A percentile compares a stretch with the other conserved stretches of the same genome.
phyloP scores from a whole-genome alignment of 2,329 filamentous ascomycete species.

The Colletotrichum brevisporum region DNA sequence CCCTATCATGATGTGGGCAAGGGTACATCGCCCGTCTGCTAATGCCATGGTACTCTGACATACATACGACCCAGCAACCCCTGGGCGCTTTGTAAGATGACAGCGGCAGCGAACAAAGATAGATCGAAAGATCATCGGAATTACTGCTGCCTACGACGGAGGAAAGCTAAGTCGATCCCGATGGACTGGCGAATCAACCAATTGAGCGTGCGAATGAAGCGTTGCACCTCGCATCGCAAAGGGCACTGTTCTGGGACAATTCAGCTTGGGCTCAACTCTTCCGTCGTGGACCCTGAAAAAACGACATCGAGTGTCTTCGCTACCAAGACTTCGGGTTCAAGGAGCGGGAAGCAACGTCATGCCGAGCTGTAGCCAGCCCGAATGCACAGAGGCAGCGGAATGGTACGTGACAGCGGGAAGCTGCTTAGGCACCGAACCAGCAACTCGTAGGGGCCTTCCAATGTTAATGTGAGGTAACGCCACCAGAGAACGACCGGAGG shows the following conservation, averaged over 20 bases:
- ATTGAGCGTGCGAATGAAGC: not conserved
- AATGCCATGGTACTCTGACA: slow-evolving; percentile 39
- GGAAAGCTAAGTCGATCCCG: not conserved
- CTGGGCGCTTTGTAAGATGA: slow-evolving; percentile 23
- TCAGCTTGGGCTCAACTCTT: not conserved
- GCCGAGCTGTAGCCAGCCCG: not conserved
- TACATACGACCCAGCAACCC: slow-evolving; percentile 16
- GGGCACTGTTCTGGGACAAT: not conserved
- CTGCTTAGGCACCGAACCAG: not conserved
- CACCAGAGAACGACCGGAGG: slow-evolving; percentile 17
- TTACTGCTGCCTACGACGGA: not conserved
- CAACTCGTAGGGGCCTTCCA: not conserved
- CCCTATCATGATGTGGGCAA: slow-evolving; percentile 26
- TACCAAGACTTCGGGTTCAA: not conserved
- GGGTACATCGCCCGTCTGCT: slow-evolving; percentile 18
- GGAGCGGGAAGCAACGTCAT: not conserved
- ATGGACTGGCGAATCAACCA: not conserved
- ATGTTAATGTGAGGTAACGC: slow-evolving; percentile 14
- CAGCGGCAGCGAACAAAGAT: slow-evolving; percentile 4
- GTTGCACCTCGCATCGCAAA: not conserved
- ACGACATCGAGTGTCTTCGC: not conserved
- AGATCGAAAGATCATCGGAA: not conserved
- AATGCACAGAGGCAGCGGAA: not conserved
- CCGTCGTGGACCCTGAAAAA: not conserved
- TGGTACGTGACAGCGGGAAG: slow-evolving; percentile 7